A percentile compares a stretch with the other conserved stretches of the same genome.
Evolutionary conservation across 495 filamentous ascomycete genomes (phyloP).

Genomic region (Aspergillus conjunctus): DNA sequence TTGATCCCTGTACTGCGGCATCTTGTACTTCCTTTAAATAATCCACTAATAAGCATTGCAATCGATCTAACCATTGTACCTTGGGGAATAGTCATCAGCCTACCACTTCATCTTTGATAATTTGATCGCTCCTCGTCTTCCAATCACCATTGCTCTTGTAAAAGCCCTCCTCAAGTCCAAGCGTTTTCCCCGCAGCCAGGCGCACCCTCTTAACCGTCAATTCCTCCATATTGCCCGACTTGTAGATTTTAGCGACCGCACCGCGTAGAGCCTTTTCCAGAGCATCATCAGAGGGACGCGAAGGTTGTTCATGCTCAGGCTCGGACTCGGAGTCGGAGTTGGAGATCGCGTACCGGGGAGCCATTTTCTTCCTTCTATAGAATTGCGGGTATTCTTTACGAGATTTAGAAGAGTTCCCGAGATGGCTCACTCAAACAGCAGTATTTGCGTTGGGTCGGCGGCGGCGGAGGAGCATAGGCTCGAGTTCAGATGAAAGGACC

Average conservation of each 20-base stretch:
- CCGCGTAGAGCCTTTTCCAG: conserved; percentile 60
- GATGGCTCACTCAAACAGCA: no score
- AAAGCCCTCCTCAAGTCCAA: conserved; percentile 68
- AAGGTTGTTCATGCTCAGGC: conserved; percentile 27
- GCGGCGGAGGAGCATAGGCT: no score
- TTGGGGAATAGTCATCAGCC: conserved; percentile 26
- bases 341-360: conserved; percentile 37
- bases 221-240: conserved; percentile 58
- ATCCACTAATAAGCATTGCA: conserved; percentile 6
- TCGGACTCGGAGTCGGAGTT: conserved; percentile 40
- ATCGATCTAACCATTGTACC: background rate
- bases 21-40: conserved; percentile 36
- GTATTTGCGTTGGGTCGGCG: no score
- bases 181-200: conserved; percentile 61
- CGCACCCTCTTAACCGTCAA: conserved; percentile 79
- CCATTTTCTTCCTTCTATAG: conserved; percentile 28
- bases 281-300: conserved; percentile 35
- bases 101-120: conserved; percentile 75
- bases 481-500: no score
- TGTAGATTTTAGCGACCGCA: conserved; percentile 59
- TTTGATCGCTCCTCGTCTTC: conserved; percentile 76
- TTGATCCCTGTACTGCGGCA: conserved; percentile 20
- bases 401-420: no score
- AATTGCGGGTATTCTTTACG: background rate
- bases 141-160: conserved; percentile 66